Evolutionary conservation across 2,329 filamentous ascomycete genomes (phyloP).

Genomic region (Pseudogymnoascus sp.): DNA sequence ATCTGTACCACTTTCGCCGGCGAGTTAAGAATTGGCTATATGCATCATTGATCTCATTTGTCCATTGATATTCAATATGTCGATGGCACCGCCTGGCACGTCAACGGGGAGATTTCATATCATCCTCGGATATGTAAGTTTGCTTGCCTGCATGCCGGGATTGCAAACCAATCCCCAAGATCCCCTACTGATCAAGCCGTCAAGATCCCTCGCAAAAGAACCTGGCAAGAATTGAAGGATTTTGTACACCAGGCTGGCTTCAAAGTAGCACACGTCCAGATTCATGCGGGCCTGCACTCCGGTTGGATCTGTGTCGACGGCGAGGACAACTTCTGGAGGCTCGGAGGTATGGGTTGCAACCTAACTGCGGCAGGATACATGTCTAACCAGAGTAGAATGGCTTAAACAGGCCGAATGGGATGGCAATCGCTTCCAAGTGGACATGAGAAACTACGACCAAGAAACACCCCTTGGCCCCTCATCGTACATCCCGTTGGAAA

Average conservation of each 20-base stretch:
- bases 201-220: slow-evolving; percentile 5
- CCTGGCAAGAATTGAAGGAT: slow-evolving; percentile 4
- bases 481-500: neutral
- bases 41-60: slow-evolving; percentile 4
- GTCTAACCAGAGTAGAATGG: neutral
- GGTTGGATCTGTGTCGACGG: slow-evolving; percentile 3
- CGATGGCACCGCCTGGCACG: slow-evolving; percentile 8
- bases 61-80: slow-evolving; percentile 5
- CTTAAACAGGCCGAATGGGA: slow-evolving; percentile 3
- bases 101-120: slow-evolving; percentile 8
- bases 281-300: neutral
- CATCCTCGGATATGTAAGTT: slow-evolving; percentile 7
- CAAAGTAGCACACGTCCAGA: slow-evolving; percentile 4
- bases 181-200: neutral
- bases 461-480: neutral
- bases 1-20: neutral
- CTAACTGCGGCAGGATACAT: neutral
- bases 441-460: slow-evolving; percentile 5
- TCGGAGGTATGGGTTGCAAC: slow-evolving; percentile 1
- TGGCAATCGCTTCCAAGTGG: neutral
- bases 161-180: neutral
- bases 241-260: slow-evolving; percentile 4
- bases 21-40: neutral
- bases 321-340: slow-evolving; percentile 1
- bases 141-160: neutral